Base-by-base conservation (phyloP, 495 filamentous ascomycete genomes). In the Talaromyces borbonicus region DNA sequence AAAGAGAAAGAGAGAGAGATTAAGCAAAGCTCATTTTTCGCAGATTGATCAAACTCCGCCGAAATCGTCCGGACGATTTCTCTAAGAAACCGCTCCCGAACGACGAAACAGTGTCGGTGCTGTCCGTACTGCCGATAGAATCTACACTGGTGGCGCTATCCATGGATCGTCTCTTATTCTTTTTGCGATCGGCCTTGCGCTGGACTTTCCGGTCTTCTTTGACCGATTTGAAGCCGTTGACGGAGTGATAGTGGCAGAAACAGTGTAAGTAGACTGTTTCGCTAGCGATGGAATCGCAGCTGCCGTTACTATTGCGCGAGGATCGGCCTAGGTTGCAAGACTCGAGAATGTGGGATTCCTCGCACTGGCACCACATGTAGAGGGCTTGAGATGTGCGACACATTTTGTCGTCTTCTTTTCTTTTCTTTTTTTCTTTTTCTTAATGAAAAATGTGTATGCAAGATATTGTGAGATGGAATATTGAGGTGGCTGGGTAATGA, bases 251-350 rank as follows among this genome's bases (percentile, higher is more conserved):
- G 43, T 67, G 57, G 56, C 68, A 69, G 55, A 65, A 72, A 29
- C 65, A 68, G 22, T 72, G 63, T 66, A 72, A 66, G 24, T 65
- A 62, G 4, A 67, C 68, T 7, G 62, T 66, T 35, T 72, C 62
- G 22, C 66, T 46, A 25, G 54, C 59, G 8, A 68, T 42, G 1
- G 61, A 62, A 8, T 61, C 53, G 30, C 66, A 72, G 43, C 43
- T 56, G 39, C 58, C 56, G 40, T 55, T 55, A 37, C 57, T 54
- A 38, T 53, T 51, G 25, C 51, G 49, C 19, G 60, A 43, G 49
- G 65, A 66, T 16, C 58, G 35, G 29, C 52, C 56, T 22, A 60
- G 49, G 46, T 65, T 65, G 14, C 60, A 60, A 20, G 66, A 58
- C 51, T 65, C 59, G 54, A 67, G 62, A 50, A 66, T 68, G n/a